A percentile compares a stretch with the other conserved stretches of the same genome.
phyloP scores from a whole-genome alignment of 768 basidiomycete species.

The Hortiboletus campestris region DNA sequence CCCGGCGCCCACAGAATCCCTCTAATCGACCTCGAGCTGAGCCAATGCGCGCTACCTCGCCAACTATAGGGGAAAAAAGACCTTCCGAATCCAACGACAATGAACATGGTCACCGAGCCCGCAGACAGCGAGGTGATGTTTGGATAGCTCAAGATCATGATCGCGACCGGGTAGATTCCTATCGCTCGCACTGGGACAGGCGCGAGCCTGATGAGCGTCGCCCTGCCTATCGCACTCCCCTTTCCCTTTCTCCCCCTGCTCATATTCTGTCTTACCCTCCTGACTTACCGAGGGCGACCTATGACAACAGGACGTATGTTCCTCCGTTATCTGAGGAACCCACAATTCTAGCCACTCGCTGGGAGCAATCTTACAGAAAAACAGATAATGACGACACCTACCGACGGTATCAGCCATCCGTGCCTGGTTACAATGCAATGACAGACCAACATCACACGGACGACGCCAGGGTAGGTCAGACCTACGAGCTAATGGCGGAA shows the following conservation, averaged over 20 bases:
- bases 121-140: slow-evolving; percentile 23
- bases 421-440: background rate
- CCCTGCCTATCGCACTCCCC: slow-evolving; percentile 1
- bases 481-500: slow-evolving; percentile 12
- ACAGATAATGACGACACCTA: slow-evolving; percentile 14
- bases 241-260: slow-evolving; percentile 5
- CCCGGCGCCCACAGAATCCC: slow-evolving; percentile 5
- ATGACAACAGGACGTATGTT: slow-evolving; percentile 8
- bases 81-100: slow-evolving; percentile 19
- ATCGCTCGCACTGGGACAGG: slow-evolving; percentile 12
- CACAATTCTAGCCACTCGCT: background rate
- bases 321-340: background rate
- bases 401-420: slow-evolving; percentile 7
- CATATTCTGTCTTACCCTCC: slow-evolving; percentile 1
- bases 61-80: slow-evolving; percentile 21
- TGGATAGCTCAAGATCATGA: slow-evolving; percentile 17
- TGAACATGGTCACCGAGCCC: slow-evolving; percentile 19
- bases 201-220: slow-evolving; percentile 16
- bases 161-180: slow-evolving; percentile 1
- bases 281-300: slow-evolving; percentile 3
- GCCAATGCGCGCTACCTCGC: slow-evolving; percentile 14
- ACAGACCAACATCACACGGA: slow-evolving; percentile 5
- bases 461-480: slow-evolving; percentile 4
- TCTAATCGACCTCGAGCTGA: slow-evolving; percentile 18
- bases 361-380: slow-evolving; percentile 13